phyloP scores from a whole-genome alignment of 2,329 filamentous ascomycete genomes.

The Elsinoe fawcettii region DNA sequence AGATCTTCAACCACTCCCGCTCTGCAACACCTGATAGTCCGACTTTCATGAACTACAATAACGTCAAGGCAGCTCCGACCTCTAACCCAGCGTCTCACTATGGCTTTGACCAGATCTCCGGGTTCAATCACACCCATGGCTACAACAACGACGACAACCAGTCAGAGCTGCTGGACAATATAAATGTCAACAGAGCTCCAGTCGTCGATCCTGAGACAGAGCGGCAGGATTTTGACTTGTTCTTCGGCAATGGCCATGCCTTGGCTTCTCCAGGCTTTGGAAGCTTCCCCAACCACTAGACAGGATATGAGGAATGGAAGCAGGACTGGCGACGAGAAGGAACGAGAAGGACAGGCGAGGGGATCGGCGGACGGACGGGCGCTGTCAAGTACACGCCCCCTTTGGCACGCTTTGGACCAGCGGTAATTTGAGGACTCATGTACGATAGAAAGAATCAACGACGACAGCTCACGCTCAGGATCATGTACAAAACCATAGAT shows the following conservation, averaged over 20 bases:
- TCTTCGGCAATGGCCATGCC: neutral
- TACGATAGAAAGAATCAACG: neutral
- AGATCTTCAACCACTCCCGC: neutral
- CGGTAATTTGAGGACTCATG: neutral
- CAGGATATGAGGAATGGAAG: neutral
- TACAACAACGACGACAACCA: neutral
- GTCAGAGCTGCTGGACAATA: neutral
- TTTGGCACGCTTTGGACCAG: too few species aligned
- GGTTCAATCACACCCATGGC: neutral
- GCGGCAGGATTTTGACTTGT: slow-evolving; percentile 4
- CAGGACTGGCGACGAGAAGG: neutral
- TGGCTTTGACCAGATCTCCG: neutral
- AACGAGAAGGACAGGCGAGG: neutral
- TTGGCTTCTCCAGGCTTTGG: neutral
- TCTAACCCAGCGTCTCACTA: neutral
- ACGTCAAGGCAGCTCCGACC: neutral
- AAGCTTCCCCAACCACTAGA: neutral
- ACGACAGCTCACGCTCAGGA: neutral
- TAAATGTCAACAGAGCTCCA: slow-evolving; percentile 1
- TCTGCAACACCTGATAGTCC: neutral
- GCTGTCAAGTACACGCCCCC: too few species aligned
- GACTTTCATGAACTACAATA: too few species aligned
- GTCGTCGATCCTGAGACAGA: neutral
- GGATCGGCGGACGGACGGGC: neutral
- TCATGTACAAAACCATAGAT: neutral